Base-by-base conservation (phyloP, 352 stramenopile genomes). In the Phytophthora pluvialis region DNA sequence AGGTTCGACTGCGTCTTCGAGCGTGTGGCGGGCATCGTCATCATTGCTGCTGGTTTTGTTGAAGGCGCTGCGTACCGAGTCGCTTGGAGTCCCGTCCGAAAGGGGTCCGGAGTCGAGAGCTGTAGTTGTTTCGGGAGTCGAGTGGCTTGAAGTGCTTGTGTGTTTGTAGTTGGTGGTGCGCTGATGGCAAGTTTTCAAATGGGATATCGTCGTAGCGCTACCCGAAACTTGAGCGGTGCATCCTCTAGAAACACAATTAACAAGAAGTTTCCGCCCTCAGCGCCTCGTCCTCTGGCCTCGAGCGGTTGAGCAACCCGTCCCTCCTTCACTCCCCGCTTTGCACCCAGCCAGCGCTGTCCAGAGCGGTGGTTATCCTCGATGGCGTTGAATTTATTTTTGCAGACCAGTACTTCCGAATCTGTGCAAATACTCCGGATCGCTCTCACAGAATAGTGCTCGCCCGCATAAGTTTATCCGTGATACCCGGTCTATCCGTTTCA, bases 1-100 rank as follows among this genome's bases (percentile, higher is more conserved):
- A 62, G 28, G 28, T 50, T 71, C 9, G 63, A 18, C 39, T 59
- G 70, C 51, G 71, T 69, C 48, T 72, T 76, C 28, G 60, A 67
- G 64, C 72, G 81, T 13, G 71, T 47, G 39, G 32, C 51, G 18
- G 51, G 51, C 60, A 66, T 61, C 60, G 67, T 65, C 35, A 25
- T 49, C 35, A 42, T 46, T 35, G 33, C 47, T 40, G 39, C 32
- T 4, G 43, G 26, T 12, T 18, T 33, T 33, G 32, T 36, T 54
- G 38, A 57, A 59, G 25, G 32, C 25, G 40, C 48, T 42, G 63
- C 15, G 47, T 48, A 31, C 42, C n/a, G 32, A 38, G 28, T 60
- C 49, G 25, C 51, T 67, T 56, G 1, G 29, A 47, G n/a, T 51
- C 15, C 25, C 10, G 51, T 38, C 42, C 35, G 40, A 61, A 43